Conservation (phyloP, 805 yeast species). For the Ogataea degrootiae region DNA sequence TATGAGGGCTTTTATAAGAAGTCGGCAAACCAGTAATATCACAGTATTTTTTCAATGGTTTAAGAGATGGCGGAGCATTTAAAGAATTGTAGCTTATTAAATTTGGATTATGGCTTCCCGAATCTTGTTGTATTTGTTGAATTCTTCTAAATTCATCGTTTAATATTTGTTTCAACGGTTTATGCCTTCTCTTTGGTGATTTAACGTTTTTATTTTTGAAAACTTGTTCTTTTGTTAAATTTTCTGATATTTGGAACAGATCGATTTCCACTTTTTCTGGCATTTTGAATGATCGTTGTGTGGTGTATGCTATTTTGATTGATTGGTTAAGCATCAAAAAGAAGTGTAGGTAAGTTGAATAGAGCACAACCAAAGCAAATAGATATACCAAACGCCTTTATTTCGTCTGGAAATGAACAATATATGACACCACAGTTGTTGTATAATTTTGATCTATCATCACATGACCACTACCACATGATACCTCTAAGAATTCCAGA, state of each 20-base stretch:
- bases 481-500: no score
- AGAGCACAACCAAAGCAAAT: no score
- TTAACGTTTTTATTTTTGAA: slow-evolving; percentile 58
- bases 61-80: slow-evolving; percentile 82
- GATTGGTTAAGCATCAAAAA: no score
- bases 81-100: slow-evolving; percentile 67
- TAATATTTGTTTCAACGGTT: slow-evolving; percentile 66
- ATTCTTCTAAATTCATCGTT: slow-evolving; percentile 75
- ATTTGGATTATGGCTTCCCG: slow-evolving; percentile 27
- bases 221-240: slow-evolving; percentile 38
- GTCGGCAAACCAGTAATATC: slow-evolving; percentile 90
- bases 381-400: no score
- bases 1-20: slow-evolving; percentile 67
- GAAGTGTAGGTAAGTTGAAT: no score
- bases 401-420: no score
- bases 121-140: slow-evolving; percentile 33
- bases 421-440: no score
- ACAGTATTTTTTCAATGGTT: slow-evolving; percentile 80
- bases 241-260: slow-evolving; percentile 29
- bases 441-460: no score
- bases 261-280: not conserved
- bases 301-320: no score
- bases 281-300: no score
- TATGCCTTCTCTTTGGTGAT: slow-evolving; percentile 57
- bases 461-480: no score